Evolutionary conservation across 495 filamentous ascomycete genomes (phyloP), one percentile per base, ranked within the genome.

Genomic region (Penicillium egyptiacum): DNA sequence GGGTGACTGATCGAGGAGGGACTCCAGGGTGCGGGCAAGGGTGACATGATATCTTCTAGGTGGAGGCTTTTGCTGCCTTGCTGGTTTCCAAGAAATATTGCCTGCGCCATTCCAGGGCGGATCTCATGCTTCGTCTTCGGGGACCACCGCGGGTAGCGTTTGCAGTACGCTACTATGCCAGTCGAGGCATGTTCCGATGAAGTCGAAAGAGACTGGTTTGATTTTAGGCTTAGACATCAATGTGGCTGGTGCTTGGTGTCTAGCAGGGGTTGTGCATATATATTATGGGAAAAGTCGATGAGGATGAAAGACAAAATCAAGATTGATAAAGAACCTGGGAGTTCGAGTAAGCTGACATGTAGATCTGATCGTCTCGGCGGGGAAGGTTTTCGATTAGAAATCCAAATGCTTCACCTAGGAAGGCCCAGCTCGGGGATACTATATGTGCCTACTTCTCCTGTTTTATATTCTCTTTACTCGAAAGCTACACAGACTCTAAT

Each of bases 41-140:
- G 79, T 82, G 16, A 69, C 49, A 63, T 82, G 22, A 84, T 77
- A 54, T 83, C 73, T 61, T 82, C 79, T 0, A 70, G 71, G 2
- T 70, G 61, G 10, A 73, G 65, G 12, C 63, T 62, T 8, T 64
- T 59, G 1, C 50, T 52, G 20, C 73, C 62, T 61, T 59, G 23
- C 72, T 66, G 50, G 74, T 78, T 35, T 71, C 70, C 39, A 68
- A 58, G 56, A 83, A 81, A 61, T 78, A 82, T 14, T 63, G 58
- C 23, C 72, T 66, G 20, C 79, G 75, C 79, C 79, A 80, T 61
- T 76, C 68, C 1, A 81, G 68, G 2, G 79, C 80, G 53, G 81
- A 52, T 11, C 64, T 59, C 12, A 79, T 22, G 64, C 59, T 7
- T 57, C 64, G 0, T 25, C 37, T 41, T 56, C 43, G 1, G 64